A percentile compares a stretch with the other conserved stretches of the same genome.
Conservation (phyloP, 192 early-diverging fungal species). For the Allomyces macrogynus region DNA sequence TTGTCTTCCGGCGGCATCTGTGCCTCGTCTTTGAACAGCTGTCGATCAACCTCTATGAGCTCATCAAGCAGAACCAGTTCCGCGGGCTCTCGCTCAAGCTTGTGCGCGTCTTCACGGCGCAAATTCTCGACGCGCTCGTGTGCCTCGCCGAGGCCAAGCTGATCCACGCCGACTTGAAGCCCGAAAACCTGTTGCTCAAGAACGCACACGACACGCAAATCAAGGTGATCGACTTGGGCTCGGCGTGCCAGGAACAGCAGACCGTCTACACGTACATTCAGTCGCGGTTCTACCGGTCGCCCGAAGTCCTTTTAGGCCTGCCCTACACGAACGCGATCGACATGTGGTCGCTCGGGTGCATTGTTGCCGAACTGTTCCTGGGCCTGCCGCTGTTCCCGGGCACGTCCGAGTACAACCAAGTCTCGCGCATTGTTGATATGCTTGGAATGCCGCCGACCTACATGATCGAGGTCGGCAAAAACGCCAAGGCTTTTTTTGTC, state of each 20-base stretch:
- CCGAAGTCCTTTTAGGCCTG: conserved; percentile 84
- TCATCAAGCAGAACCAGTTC: conserved; percentile 95
- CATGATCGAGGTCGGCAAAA: conserved; percentile 88
- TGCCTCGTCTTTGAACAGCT: conserved; percentile 95
- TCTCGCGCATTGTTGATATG: conserved; percentile 79
- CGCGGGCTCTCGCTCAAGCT: conserved; percentile 83
- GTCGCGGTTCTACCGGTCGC: conserved; percentile 88
- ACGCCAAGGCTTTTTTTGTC: conserved; percentile 65
- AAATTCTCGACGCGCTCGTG: conserved; percentile 78
- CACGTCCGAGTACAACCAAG: conserved; percentile 86
- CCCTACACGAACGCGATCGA: conserved; percentile 86
- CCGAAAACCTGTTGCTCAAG: conserved; percentile 87
- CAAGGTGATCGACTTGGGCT: conserved; percentile 99
- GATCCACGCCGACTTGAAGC: conserved; percentile 97
- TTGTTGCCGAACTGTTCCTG: conserved; percentile 87
- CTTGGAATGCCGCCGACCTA: conserved; percentile 69
- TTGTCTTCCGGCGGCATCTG: conserved; percentile 80
- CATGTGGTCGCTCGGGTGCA: conserved; percentile 98
- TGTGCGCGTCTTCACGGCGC: conserved; percentile 75
- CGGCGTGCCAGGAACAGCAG: conserved; percentile 82
- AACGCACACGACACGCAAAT: conserved; percentile 37
- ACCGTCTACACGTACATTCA: conserved; percentile 97
- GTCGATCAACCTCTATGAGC: conserved; percentile 89
- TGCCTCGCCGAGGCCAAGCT: conserved; percentile 70
- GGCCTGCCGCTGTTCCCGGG: conserved; percentile 93